Evolutionary conservation across 2,329 filamentous ascomycete species (phyloP), one percentile per base, ranked within the genome.

Genomic region (Trichophyton benhamiae): DNA sequence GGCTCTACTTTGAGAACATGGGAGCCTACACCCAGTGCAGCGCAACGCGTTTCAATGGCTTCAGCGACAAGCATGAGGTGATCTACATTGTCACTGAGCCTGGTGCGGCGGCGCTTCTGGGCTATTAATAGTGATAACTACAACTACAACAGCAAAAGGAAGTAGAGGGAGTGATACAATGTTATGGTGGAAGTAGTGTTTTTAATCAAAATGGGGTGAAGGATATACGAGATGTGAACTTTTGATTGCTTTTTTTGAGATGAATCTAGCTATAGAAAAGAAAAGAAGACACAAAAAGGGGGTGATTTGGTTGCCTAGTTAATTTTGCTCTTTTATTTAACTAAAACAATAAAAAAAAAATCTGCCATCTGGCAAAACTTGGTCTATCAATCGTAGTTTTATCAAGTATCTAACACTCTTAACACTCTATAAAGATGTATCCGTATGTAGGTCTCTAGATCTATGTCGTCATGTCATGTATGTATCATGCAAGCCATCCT

Each of bases 1-100:
- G 94, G 94, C 81, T 99, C 60, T 99, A 95, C 79, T 99, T 99
- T 76, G 90, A 96, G 78, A 85, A 96, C 64, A 99, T 99, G 94
- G 94, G 94, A 61, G 92, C 94, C 25, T 99, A 99, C 76, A 97
- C 94, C 68, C 95, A 91, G 81, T 97, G 92, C 81, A 96, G 91
- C 63, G 92, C 94, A 65, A 99, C 94, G 62, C 86, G 88, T 71
- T 99, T 99, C 86, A 99, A 99, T 68, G 94, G 94, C 65, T 99
- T 97, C 77, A 88, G 86, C 60, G 89, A 97, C 76, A 82, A 85
- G 68, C 94, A 99, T 74, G 88, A 96, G 69, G 87, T 95, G 65
- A 86, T 97, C 66, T 97, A 97, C 72, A 87, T 97, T 68, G 95
- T 87, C 74, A 96, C 91, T 75, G 94, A 99, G 83, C 83, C 88